phyloP scores from a whole-genome alignment of 495 filamentous ascomycete genomes.

The Podospora conica region DNA sequence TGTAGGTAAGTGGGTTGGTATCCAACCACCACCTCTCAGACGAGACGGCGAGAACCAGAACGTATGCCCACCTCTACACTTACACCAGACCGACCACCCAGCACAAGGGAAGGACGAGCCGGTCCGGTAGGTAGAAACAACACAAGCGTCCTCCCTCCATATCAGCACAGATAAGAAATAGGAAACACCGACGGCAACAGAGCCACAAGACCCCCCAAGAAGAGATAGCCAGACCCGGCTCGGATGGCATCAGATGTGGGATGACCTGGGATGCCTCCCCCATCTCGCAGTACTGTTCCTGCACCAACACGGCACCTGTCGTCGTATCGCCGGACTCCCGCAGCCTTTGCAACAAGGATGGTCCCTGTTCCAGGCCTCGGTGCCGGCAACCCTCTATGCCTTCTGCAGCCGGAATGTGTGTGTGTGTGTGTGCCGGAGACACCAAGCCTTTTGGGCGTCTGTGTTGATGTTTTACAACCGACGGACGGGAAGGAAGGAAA shows the following conservation, averaged over 20 bases:
- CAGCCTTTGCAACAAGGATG: constrained; percentile 2
- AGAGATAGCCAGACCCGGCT: neutral
- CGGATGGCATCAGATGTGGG: neutral
- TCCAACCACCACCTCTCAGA: neutral
- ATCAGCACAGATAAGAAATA: neutral
- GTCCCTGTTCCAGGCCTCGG: neutral
- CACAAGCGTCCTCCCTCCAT: neutral
- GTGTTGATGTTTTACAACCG: neutral
- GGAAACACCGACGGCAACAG: neutral
- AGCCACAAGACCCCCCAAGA: neutral
- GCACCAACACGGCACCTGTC: neutral
- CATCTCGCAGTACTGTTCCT: neutral
- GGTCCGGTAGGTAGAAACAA: neutral
- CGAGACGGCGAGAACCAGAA: neutral
- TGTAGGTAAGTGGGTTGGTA: neutral
- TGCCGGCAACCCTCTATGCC: neutral
- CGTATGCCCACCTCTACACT: neutral
- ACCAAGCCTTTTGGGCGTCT: neutral
- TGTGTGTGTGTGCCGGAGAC: constrained; percentile 10
- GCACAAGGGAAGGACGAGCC: neutral
- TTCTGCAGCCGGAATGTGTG: neutral
- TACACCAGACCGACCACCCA: neutral
- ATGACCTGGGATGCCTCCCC: neutral
- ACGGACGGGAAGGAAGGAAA: neutral
- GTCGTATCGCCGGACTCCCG: neutral